phyloP scores from a whole-genome alignment of 2,329 filamentous ascomycete genomes.

The Emericellopsis cladophorae region DNA sequence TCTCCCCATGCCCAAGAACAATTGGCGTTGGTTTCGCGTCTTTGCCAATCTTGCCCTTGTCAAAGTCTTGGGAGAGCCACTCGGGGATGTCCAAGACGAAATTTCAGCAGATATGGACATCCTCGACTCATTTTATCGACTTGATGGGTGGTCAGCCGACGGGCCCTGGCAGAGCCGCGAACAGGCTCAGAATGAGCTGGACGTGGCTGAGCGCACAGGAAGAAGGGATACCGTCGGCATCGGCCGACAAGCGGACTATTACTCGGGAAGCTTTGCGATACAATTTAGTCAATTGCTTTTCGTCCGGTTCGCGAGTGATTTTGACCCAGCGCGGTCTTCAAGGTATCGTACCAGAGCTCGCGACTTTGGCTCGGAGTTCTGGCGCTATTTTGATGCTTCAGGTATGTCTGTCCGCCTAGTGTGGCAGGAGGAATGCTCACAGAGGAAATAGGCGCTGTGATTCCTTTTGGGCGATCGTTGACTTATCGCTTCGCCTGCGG shows the following conservation, averaged over 20 bases:
- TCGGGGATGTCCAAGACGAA: slow-evolving; percentile 12
- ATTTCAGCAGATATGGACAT: slow-evolving; percentile 28
- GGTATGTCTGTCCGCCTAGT: slow-evolving; percentile 15
- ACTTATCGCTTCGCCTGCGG: slow-evolving; percentile 38
- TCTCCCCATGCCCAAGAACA: slow-evolving; percentile 30
- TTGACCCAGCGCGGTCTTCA: slow-evolving; percentile 23
- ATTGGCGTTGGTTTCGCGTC: slow-evolving; percentile 41
- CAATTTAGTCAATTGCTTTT: slow-evolving; percentile 37
- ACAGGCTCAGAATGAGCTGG: slow-evolving; percentile 1
- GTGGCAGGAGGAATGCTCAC: not conserved
- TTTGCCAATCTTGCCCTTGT: slow-evolving; percentile 33
- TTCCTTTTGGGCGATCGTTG: slow-evolving; percentile 36
- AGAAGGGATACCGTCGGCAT: slow-evolving; percentile 10
- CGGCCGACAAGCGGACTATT: slow-evolving; percentile 33
- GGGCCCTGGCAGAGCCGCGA: slow-evolving; percentile 21
- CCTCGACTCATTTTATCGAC: slow-evolving; percentile 30
- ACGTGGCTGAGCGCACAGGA: slow-evolving; percentile 4
- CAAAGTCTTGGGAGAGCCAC: slow-evolving; percentile 23
- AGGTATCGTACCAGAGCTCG: slow-evolving; percentile 23
- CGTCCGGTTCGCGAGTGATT: slow-evolving; percentile 24
- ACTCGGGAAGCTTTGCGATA: slow-evolving; percentile 40
- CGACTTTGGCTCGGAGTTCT: slow-evolving; percentile 24
- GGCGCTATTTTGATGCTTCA: slow-evolving; percentile 32
- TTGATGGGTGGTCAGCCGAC: slow-evolving; percentile 33
- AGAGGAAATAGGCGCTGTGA: slow-evolving; percentile 25